Evolutionary conservation across 306 rosid species (phyloP), one percentile per base, ranked within the genome.

Genomic region (Potentilla sterilis): DNA sequence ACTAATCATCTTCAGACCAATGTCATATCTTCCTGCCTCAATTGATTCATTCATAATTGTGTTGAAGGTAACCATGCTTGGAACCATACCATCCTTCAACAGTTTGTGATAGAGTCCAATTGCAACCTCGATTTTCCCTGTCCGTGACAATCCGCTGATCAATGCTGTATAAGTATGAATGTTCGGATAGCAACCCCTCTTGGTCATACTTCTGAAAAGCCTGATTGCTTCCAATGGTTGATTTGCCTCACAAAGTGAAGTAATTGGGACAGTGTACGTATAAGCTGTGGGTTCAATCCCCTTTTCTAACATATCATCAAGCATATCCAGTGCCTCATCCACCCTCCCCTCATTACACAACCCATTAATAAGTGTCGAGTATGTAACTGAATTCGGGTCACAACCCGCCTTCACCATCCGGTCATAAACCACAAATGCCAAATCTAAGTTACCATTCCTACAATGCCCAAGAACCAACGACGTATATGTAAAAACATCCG

Each of bases 401-500:
- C 84, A 67, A 48, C 88, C 84, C 3, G 64, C 79, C 70, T 73
- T 69, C 77, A 81, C 70, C 88, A 85, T 85, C 49, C 49, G 66
- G 34, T 85, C 78, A 1, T 76, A 85, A 77, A 81, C 70, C 68
- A 69, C 80, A 54, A 82, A 81, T 3, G 84, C 83, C 35, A 38
- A 55, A 42, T 77, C 72, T 69, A 85, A 68, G 55, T 79, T 76
- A 47, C 22, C 67, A 82, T 76, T 79, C 51, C 86, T 82, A 79
- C 82, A 85, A 77, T 81, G 82, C 75, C 86, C 88, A 41, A 81
- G 86, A 73, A 85, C 37, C 58, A 82, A 73, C 4, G 88, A 82
- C 10, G 86, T 82, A 63, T 82, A 79, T 5, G 86, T 85, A 73
- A 85, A 85, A 69, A 70, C 77, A 79, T 83, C 83, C 10, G 83